phyloP scores from a whole-genome alignment of 2,329 filamentous ascomycete genomes.

The Plenodomus tracheiphilus region DNA sequence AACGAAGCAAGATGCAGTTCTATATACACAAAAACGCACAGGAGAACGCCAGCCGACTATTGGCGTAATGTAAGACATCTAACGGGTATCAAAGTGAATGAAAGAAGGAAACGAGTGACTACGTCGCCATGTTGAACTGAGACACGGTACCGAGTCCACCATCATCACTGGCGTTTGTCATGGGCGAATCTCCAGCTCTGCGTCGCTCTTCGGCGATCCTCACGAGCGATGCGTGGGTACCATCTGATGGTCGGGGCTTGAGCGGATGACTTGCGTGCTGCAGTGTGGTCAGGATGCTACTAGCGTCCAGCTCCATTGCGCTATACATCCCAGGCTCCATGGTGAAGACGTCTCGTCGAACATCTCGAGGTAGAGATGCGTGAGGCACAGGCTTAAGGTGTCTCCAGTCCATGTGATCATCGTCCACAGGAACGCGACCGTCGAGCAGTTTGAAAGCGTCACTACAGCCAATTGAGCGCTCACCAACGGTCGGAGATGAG shows the following conservation, averaged over 20 bases:
- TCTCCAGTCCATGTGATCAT: constrained; percentile 36
- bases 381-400: constrained; percentile 32
- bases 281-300: constrained; percentile 42
- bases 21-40: not conserved
- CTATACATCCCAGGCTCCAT: constrained; percentile 38
- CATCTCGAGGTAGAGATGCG: constrained; percentile 12
- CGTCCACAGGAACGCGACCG: constrained; percentile 36
- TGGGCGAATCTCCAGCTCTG: constrained; percentile 26
- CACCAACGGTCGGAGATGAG: constrained; percentile 12
- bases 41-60: not conserved
- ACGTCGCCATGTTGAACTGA: constrained; percentile 5
- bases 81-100: constrained; percentile 22
- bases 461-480: constrained; percentile 37
- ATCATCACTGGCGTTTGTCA: constrained; percentile 7
- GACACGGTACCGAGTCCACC: constrained; percentile 5
- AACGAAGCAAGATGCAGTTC: not conserved
- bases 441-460: constrained; percentile 42
- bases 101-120: constrained; percentile 3
- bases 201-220: constrained; percentile 32
- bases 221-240: constrained; percentile 32
- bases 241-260: constrained; percentile 34
- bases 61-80: not conserved
- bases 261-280: constrained; percentile 34
- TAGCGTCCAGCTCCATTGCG: constrained; percentile 42
- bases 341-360: constrained; percentile 27